Evolutionary conservation across 306 rosid species (phyloP).

Genomic region (Gleditsia sinensis): DNA sequence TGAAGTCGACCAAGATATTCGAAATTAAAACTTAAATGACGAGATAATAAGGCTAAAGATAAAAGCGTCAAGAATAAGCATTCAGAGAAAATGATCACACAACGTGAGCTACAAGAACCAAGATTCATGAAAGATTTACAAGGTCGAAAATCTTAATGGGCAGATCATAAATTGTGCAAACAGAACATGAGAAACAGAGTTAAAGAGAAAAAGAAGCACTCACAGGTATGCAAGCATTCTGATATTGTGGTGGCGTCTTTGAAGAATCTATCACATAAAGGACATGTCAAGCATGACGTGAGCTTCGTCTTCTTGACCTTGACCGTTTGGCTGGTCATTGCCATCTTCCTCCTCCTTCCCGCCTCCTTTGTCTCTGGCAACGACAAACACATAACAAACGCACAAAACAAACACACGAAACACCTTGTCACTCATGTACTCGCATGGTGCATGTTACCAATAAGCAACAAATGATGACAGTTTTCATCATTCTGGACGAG

Average conservation of each 20-base stretch:
- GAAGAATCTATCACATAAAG: slow-evolving; percentile 33
- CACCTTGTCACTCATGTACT: slow-evolving; percentile 43
- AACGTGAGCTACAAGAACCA: slow-evolving; percentile 17
- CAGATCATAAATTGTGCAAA: slow-evolving; percentile 16
- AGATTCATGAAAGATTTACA: slow-evolving; percentile 1
- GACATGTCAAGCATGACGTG: slow-evolving; percentile 35
- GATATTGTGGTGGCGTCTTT: slow-evolving; percentile 42
- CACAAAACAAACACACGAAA: background rate
- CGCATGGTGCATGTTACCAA: slow-evolving; percentile 62
- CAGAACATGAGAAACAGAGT: slow-evolving; percentile 17
- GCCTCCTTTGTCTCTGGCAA: slow-evolving; percentile 17
- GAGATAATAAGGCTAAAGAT: background rate
- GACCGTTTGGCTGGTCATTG: slow-evolving; percentile 5
- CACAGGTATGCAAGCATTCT: slow-evolving; percentile 55
- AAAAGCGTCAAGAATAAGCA: background rate
- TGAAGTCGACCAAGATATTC: background rate
- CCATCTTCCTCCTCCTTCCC: background rate
- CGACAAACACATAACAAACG: slow-evolving; percentile 28
- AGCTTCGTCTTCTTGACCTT: slow-evolving; percentile 14
- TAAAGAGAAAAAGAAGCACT: slow-evolving; percentile 16
- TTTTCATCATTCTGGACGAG: slow-evolving; percentile 38
- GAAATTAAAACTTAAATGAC: background rate
- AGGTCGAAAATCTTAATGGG: background rate
- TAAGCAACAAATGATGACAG: slow-evolving; percentile 20
- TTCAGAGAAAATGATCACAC: background rate